Conservation (phyloP, 2,329 filamentous ascomycete species). For the Fusarium citri region DNA sequence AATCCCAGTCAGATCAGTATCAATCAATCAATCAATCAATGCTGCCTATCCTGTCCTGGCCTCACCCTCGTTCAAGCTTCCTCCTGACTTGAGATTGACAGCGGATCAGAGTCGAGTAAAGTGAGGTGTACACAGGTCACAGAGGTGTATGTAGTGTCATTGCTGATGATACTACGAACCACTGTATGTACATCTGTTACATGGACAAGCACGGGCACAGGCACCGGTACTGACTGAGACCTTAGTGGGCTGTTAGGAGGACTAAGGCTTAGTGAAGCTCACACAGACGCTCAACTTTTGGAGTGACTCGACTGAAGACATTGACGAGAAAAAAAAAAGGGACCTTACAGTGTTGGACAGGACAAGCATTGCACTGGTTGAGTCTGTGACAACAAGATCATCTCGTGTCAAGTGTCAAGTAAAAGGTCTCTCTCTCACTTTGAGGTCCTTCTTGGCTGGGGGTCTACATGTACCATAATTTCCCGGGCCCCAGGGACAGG, state of each 20-base stretch:
- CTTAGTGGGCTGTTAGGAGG: constrained; percentile 19
- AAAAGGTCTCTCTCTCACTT: not conserved
- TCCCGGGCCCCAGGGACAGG: constrained; percentile 37
- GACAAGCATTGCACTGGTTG: constrained; percentile 4
- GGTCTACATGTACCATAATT: constrained; percentile 42
- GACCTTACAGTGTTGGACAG: constrained; percentile 7
- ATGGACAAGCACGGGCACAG: constrained; percentile 30
- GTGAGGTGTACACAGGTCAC: constrained; percentile 17
- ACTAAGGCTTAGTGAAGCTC: constrained; percentile 31
- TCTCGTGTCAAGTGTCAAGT: constrained; percentile 33
- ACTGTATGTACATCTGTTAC: constrained; percentile 23
- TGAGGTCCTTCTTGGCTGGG: constrained; percentile 38
- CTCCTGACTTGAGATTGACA: constrained; percentile 42
- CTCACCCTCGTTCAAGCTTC: constrained; percentile 29
- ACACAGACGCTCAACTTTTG: constrained; percentile 23
- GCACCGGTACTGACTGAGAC: constrained; percentile 29
- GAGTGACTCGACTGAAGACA: constrained; percentile 12
- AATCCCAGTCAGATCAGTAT: constrained; percentile 36
- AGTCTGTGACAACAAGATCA: constrained; percentile 25
- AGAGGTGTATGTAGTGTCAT: constrained; percentile 7
- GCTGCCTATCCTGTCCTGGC: constrained; percentile 11
- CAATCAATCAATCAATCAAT: constrained; percentile 34
- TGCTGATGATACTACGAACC: not conserved
- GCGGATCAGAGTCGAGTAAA: constrained; percentile 18
- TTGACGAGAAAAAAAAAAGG: not conserved